These are phyloP conservation scores for Priceomyces fermenticarens DNA, from an alignment of 805 yeast genomes.

Conservation along the genomic window DNA sequence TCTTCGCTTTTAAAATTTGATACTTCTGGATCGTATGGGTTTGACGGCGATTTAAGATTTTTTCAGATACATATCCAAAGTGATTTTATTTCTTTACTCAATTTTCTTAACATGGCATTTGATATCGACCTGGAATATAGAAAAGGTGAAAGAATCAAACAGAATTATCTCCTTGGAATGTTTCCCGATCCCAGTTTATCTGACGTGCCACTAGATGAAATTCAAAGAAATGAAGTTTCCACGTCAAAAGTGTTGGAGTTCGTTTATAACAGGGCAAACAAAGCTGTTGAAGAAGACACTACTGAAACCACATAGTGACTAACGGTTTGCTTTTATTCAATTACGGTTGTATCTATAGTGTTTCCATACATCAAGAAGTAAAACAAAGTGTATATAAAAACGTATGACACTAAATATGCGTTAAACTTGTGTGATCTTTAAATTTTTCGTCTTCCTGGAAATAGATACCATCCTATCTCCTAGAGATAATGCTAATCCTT, in stretches of 20 bases:
- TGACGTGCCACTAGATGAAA: constrained; percentile 13
- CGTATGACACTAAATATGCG: neutral
- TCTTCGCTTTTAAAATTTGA: constrained; percentile 7
- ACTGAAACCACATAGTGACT: too few species aligned
- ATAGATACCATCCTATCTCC: constrained; percentile 92
- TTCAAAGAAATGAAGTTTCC: constrained; percentile 6
- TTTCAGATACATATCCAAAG: constrained; percentile 14
- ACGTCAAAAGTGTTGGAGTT: constrained; percentile 4
- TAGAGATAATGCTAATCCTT: constrained; percentile 90
- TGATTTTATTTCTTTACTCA: constrained; percentile 17
- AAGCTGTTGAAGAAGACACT: neutral
- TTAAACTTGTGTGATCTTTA: constrained; percentile 11
- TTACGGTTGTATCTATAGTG: neutral
- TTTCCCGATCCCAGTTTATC: constrained; percentile 16
- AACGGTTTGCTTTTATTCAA: too few species aligned
- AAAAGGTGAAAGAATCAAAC: constrained; percentile 12
- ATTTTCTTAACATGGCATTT: constrained; percentile 8
- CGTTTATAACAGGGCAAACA: constrained; percentile 5
- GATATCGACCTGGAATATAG: neutral
- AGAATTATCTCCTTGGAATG: constrained; percentile 12
- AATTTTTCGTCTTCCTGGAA: constrained; percentile 47
- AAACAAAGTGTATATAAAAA: neutral
- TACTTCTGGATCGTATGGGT: constrained; percentile 4
- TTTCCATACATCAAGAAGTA: neutral
- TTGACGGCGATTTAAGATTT: constrained; percentile 5